phyloP scores from a whole-genome alignment of 129 eudicot genomes.

The Artemisia tridentata region DNA sequence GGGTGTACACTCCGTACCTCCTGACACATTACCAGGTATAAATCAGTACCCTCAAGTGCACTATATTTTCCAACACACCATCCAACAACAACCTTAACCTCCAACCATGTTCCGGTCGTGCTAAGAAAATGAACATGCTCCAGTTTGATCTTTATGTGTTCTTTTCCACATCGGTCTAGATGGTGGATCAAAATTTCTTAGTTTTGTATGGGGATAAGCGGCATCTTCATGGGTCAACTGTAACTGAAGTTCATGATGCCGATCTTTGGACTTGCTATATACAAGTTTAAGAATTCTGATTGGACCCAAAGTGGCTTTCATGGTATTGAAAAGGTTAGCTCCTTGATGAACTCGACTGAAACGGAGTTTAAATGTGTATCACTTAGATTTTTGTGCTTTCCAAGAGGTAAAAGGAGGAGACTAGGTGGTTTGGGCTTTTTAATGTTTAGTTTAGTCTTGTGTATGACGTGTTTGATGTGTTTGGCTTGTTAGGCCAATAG shows the following conservation, averaged over 20 bases:
- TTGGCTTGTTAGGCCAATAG: too few relatives aligned
- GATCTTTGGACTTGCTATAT: conserved; percentile 73
- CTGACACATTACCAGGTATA: too few relatives aligned
- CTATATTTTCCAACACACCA: too few relatives aligned
- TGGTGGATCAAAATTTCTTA: neutral
- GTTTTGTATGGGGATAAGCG: conserved; percentile 31
- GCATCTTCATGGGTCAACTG: conserved; percentile 31
- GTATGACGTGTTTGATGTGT: too few relatives aligned
- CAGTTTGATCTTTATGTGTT: neutral
- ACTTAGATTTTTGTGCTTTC: conserved; percentile 77
- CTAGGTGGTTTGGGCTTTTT: neutral
- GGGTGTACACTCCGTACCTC: too few relatives aligned
- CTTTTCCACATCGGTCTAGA: neutral
- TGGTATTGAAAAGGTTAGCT: conserved; percentile 53
- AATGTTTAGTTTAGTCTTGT: too few relatives aligned
- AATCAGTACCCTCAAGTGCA: too few relatives aligned
- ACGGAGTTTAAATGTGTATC: conserved; percentile 59
- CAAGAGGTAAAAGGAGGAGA: conserved; percentile 30
- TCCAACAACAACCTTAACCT: too few relatives aligned
- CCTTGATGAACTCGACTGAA: conserved; percentile 65
- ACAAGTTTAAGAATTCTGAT: conserved; percentile 69
- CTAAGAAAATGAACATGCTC: too few relatives aligned
- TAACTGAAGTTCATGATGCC: conserved; percentile 47
- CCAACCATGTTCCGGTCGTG: too few relatives aligned
- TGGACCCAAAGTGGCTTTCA: conserved; percentile 56